Conservation (phyloP, 345 rosid species). For the Pugionium dolabratum region DNA sequence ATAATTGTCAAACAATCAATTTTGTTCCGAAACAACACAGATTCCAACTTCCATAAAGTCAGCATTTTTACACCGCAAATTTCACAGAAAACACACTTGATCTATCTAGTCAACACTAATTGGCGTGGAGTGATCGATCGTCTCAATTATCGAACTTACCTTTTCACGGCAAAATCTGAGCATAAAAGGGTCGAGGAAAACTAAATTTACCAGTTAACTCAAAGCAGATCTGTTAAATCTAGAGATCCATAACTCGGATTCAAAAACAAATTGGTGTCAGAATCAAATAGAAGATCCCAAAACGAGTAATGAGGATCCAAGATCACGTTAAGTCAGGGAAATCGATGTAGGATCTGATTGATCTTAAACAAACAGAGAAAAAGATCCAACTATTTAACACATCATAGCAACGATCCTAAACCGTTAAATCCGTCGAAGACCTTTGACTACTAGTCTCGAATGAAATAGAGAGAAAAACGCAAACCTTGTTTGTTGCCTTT, state of each 20-base stretch:
- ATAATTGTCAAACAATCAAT: background rate
- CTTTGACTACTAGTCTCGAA: background rate
- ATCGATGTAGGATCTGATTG: background rate
- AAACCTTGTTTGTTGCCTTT: slow-evolving; percentile 23
- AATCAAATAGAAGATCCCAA: slow-evolving; percentile 4
- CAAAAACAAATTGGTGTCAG: background rate
- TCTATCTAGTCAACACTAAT: background rate
- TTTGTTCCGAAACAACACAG: background rate
- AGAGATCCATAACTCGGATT: slow-evolving; percentile 2
- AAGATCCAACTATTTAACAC: background rate
- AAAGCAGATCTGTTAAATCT: slow-evolving; percentile 21
- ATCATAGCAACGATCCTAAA: slow-evolving; percentile 17
- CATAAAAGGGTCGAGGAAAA: background rate
- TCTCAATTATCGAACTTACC: background rate
- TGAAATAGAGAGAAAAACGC: background rate
- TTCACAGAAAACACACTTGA: background rate
- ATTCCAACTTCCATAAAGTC: slow-evolving; percentile 12
- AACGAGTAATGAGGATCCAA: background rate
- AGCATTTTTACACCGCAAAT: background rate
- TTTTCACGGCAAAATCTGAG: background rate
- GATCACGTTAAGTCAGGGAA: background rate
- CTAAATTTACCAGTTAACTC: background rate
- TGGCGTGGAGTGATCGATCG: background rate
- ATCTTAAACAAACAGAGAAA: background rate
- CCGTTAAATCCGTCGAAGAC: background rate